Evolutionary conservation across 1,284 basidiomycete species (phyloP).

Genomic region (Ustilago trichophora): DNA sequence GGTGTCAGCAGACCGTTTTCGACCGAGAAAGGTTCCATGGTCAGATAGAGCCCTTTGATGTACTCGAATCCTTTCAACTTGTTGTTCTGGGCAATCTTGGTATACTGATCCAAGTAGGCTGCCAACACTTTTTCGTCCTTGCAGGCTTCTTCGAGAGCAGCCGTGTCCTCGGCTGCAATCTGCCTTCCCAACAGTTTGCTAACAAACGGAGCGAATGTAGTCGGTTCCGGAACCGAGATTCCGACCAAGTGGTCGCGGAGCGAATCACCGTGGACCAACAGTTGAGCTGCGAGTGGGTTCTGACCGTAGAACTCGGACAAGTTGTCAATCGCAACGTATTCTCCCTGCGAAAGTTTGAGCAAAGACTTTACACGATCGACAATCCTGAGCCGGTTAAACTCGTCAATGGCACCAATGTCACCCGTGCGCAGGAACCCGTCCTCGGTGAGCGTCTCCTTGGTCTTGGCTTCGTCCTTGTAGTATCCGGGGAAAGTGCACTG

Average conservation of each 20-base stretch:
- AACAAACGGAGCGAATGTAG: slow-evolving; percentile 70
- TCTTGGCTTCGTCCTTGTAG: slow-evolving; percentile 72
- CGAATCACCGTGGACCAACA: slow-evolving; percentile 58
- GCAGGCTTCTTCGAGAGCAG: slow-evolving; percentile 72
- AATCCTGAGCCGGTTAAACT: slow-evolving; percentile 82
- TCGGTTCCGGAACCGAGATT: slow-evolving; percentile 82
- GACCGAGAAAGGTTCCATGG: slow-evolving; percentile 57
- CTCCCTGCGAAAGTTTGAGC: slow-evolving; percentile 68
- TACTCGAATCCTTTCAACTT: slow-evolving; percentile 62
- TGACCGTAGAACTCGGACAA: slow-evolving; percentile 63
- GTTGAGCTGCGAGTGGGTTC: slow-evolving; percentile 48
- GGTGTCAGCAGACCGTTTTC: slow-evolving; percentile 63
- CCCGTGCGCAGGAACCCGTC: slow-evolving; percentile 92
- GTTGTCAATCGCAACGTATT: slow-evolving; percentile 97
- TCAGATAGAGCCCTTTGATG: slow-evolving; percentile 59
- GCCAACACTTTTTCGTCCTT: slow-evolving; percentile 75
- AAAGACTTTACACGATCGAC: slow-evolving; percentile 84
- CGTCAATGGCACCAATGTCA: slow-evolving; percentile 80
- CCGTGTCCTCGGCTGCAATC: slow-evolving; percentile 30
- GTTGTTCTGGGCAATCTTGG: slow-evolving; percentile 57
- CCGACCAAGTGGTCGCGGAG: slow-evolving; percentile 77
- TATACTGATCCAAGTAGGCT: slow-evolving; percentile 69
- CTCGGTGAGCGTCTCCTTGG: slow-evolving; percentile 71
- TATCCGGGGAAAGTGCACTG: slow-evolving; percentile 67
- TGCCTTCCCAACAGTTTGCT: slow-evolving; percentile 72